Conservation (phyloP, 768 basidiomycete species). For the Porpolomopsis calyptriformis region DNA sequence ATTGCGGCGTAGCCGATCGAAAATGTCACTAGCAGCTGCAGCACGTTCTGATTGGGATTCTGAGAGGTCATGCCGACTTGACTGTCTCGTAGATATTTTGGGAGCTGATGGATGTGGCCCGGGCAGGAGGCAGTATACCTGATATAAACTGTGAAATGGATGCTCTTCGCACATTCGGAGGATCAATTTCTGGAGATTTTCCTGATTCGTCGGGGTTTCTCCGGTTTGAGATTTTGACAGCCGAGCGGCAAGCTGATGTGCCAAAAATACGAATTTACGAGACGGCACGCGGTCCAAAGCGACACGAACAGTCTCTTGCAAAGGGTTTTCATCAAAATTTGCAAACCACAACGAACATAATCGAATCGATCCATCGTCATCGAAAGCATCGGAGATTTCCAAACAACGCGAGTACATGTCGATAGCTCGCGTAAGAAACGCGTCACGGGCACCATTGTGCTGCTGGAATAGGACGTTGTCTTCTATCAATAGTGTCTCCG, state of each 20-base stretch:
- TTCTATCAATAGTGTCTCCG: constrained; percentile 26
- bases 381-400: constrained; percentile 54
- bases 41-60: constrained; percentile 48
- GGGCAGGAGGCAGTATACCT: constrained; percentile 65
- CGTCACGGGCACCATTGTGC: constrained; percentile 43
- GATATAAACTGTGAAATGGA: constrained; percentile 89
- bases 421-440: constrained; percentile 66
- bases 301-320: constrained; percentile 27
- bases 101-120: constrained; percentile 13
- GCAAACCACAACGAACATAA: constrained; percentile 89
- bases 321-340: constrained; percentile 59
- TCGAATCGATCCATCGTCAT: constrained; percentile 69
- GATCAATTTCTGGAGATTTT: constrained; percentile 52
- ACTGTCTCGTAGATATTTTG: constrained; percentile 29
- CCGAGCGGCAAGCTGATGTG: constrained; percentile 90
- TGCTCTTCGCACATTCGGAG: constrained; percentile 78
- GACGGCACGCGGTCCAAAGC: constrained; percentile 62
- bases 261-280: constrained; percentile 81
- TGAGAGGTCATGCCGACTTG: constrained; percentile 31
- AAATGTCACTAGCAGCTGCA: constrained; percentile 53
- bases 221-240: constrained; percentile 38
- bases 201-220: constrained; percentile 33
- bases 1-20: constrained; percentile 41
- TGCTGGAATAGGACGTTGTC: constrained; percentile 42
- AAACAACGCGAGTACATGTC: constrained; percentile 81